Evolutionary conservation across 352 stramenopile genomes (phyloP).

Genomic region (Blastocystis sp.): DNA sequence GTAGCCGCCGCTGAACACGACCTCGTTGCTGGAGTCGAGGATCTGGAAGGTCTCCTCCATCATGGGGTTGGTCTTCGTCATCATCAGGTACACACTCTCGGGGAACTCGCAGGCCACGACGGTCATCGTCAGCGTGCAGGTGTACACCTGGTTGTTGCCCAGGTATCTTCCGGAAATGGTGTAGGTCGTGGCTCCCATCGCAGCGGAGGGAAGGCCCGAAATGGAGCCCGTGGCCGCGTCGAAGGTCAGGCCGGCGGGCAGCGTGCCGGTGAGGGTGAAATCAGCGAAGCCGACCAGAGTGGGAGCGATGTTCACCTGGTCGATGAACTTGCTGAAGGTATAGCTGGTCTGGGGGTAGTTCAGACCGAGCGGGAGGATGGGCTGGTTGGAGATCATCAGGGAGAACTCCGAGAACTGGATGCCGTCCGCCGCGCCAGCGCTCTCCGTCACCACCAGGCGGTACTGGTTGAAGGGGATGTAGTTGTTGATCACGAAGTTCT

Average conservation of each 20-base stretch:
- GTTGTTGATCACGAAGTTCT: conserved; percentile 36
- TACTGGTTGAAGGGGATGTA: conserved; percentile 36
- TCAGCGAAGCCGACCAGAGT: not conserved
- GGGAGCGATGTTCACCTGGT: not conserved
- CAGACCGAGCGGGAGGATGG: not conserved
- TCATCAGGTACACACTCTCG: not conserved
- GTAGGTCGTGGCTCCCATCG: not conserved
- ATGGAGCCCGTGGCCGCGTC: not conserved
- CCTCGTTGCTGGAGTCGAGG: not conserved
- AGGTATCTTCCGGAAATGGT: not conserved
- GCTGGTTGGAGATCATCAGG: conserved; percentile 18
- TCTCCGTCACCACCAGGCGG: not conserved
- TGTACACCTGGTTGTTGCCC: not conserved
- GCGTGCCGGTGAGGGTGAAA: not conserved
- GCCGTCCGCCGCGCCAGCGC: not conserved
- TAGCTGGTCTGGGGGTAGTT: not conserved
- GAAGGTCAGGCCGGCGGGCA: not conserved
- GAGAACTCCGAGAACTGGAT: not conserved
- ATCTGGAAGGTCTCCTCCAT: not conserved
- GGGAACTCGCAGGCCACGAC: not conserved
- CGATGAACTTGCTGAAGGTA: not conserved
- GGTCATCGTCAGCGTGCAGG: not conserved
- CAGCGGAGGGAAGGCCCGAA: not conserved
- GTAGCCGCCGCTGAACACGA: not conserved
- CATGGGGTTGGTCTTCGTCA: not conserved